Evolutionary conservation across 2,329 filamentous ascomycete genomes (phyloP), one percentile per base, ranked within the genome.

Genomic region (Alternaria novae-zelandiae): DNA sequence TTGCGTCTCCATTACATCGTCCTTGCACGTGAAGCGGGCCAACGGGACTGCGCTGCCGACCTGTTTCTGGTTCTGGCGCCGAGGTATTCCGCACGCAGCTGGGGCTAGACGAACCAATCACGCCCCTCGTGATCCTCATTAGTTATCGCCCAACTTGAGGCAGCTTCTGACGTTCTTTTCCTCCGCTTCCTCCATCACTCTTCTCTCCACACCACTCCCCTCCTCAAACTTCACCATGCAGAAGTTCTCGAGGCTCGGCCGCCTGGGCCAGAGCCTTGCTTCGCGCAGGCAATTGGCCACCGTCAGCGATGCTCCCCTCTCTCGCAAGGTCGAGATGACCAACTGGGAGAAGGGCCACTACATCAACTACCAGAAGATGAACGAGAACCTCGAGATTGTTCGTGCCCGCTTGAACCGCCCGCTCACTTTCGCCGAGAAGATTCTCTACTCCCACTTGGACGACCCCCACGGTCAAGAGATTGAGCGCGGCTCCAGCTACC

Each of bases 351-450:
- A 94, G 83, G 89, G 88, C 83, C 96, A 96, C 88, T 97, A 93
- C 87, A 97, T 98, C 88, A 97, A 97, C 88, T 99, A 99, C 83
- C 87, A 89, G 89, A 97, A 97, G 89, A 97, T 98, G 94, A 94
- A 92, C 76, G 94, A 98, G 86, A 98, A 97, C 88, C 89, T 99
- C 65, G 86, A 89, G 77, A 89, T 99, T 82, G 96, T 99, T 74
- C 92, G 96, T 79, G 83, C 86, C 76, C 91, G 96, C 78, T 88
- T 99, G 72, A 97, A 97, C 86, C 91, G 93, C 75, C 96, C 96
- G 73, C 89, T 99, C 76, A 96, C 94, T 75, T 97, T 91, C 82
- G 93, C 94, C 81, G 96, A 99, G 89, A 99, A 99, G 90, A 94
- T 99, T 78, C 88, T 98, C 75, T 99, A 99, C 88, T 98, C 95